Evolutionary conservation across 2,329 filamentous ascomycete genomes (phyloP), one percentile per base, ranked within the genome.

Genomic region (Alternaria infectoria): DNA sequence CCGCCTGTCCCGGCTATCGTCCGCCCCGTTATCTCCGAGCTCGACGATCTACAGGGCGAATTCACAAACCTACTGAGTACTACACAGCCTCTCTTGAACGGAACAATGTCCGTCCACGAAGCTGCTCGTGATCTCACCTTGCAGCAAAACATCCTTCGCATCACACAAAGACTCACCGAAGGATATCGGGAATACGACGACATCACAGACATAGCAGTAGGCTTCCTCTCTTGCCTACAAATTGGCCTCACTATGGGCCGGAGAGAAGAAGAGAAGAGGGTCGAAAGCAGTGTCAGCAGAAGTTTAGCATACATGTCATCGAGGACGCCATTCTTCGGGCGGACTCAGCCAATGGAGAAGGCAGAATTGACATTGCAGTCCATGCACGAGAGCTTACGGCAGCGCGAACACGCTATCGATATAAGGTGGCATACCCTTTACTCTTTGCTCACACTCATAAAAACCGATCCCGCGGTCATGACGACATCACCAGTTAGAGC

Each of bases 111-210:
- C 4, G 55, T 64, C 3, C 60, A 69, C 36, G 74, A 77, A 40
- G 69, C 77, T 36, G 62, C 71, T 49, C 44, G 70, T 56, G 77
- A 79, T 57, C 40, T 77, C 70, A 77, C 74, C 62, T 54, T 86
- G 30, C 84, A 83, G 54, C 81, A 83, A 40, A 89, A 89, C 61
- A 82, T 96, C n/a, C 81, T 83, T 7, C 88, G 91, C 65, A 87
- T 97, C 43, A 87, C 91, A 54, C 83, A 86, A 57, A 88, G 94
- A 47, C 85, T 99, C 8, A 86, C 85, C 2, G 84, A 87, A 28
- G 86, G 89, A 36, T 96, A 93, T 74, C 86, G 89, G 43, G 89
- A 89, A 13, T 98, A 97, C 73, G 92, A 93, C 64, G 96, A 99
- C 74, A 88, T 98, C 70, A 92, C 91, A 0, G 85, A 87, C 47